phyloP scores from a whole-genome alignment of 148 eudicot genomes.

The Rhododendron williamsianum region DNA sequence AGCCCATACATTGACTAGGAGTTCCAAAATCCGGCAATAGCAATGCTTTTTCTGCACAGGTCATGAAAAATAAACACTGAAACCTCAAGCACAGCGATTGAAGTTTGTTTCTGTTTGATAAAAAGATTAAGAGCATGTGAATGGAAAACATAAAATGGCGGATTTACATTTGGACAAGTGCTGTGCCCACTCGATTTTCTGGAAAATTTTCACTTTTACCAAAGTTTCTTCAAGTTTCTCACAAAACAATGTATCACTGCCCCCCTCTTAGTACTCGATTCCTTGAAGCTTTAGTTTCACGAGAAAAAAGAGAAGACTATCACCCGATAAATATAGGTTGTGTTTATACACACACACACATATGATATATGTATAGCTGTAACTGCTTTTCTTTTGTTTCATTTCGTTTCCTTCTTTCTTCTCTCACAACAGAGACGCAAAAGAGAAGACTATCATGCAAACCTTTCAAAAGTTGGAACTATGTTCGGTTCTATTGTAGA shows the following conservation, averaged over 20 bases:
- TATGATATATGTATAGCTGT: not conserved
- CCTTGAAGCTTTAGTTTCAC: not conserved
- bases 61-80: not conserved
- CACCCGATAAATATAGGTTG: too few relatives aligned
- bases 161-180: not conserved
- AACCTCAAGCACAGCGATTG: not conserved
- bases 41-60: constrained; percentile 68
- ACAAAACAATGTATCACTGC: not conserved
- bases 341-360: not conserved
- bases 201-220: not conserved
- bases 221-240: not conserved
- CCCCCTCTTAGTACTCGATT: not conserved
- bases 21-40: constrained; percentile 79
- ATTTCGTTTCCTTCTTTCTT: not conserved
- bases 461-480: not conserved
- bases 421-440: not conserved
- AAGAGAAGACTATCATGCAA: not conserved
- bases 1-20: constrained; percentile 96
- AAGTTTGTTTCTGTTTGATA: not conserved
- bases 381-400: not conserved
- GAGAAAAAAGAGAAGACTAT: not conserved
- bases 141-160: not conserved
- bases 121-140: not conserved
- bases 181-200: not conserved
- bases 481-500: not conserved